Evolutionary conservation across 1,284 basidiomycete species (phyloP).

Genomic region (Anthracocystis panici-leucophaei): DNA sequence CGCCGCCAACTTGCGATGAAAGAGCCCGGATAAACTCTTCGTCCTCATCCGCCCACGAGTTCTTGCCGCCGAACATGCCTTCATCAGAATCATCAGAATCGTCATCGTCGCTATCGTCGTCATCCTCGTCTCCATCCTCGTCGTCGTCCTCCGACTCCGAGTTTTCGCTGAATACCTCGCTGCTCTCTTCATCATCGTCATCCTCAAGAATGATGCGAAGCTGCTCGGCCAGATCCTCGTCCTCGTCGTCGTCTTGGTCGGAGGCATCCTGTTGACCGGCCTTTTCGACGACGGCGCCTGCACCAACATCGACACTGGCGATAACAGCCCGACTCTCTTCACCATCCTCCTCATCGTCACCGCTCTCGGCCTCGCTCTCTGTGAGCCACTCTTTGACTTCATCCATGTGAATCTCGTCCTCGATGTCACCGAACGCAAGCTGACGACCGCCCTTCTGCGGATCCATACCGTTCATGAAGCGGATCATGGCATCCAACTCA

Average conservation of each 20-base stretch:
- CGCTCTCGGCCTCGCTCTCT: conserved; percentile 46
- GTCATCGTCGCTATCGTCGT: conserved; percentile 27
- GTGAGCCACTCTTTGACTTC: conserved; percentile 63
- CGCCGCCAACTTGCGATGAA: conserved; percentile 39
- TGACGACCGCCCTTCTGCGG: conserved; percentile 56
- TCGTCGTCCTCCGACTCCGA: conserved; percentile 32
- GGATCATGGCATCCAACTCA: conserved; percentile 57
- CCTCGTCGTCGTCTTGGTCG: conserved; percentile 29
- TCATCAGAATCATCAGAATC: conserved; percentile 54
- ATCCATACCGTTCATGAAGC: conserved; percentile 65
- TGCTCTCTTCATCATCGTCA: conserved; percentile 37
- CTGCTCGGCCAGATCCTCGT: conserved; percentile 35
- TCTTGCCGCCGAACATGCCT: conserved; percentile 67
- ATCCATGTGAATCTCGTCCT: conserved; percentile 47
- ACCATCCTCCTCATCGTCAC: conserved; percentile 15
- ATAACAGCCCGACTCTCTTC: not conserved
- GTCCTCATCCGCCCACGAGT: conserved; percentile 76
- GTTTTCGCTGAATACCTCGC: conserved; percentile 37
- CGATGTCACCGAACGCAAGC: conserved; percentile 60
- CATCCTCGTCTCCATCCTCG: conserved; percentile 27
- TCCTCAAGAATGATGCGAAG: conserved; percentile 47
- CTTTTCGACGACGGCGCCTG: not conserved
- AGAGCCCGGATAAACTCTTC: conserved; percentile 77
- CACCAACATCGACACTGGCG: not conserved
- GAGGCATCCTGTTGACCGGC: not conserved